A percentile compares a stretch with the other conserved stretches of the same genome.
Conservation (phyloP, 148 eudicot genomes). For the Silene uniflora region DNA sequence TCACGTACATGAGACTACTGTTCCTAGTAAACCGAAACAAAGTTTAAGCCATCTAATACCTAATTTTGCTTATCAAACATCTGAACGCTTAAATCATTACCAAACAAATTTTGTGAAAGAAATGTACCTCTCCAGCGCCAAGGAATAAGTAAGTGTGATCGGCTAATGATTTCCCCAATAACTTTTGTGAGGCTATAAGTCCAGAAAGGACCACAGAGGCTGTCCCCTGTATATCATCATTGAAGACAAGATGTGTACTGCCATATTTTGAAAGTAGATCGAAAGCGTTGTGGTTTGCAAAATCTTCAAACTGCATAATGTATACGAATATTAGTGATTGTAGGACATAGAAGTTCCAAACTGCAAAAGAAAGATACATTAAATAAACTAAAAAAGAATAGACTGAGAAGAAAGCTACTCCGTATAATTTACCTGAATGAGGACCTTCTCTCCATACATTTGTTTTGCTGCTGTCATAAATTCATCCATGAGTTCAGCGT, state of each 20-base stretch:
- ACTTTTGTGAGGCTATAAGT: constrained; percentile 65
- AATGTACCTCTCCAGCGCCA: constrained; percentile 92
- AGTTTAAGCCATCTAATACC: no score
- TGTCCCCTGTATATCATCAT: constrained; percentile 99
- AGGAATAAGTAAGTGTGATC: constrained; percentile 86
- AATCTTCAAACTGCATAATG: constrained; percentile 86
- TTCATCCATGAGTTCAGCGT: constrained; percentile 85
- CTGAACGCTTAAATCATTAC: neutral
- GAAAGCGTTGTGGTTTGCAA: constrained; percentile 93
- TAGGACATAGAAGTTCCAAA: neutral
- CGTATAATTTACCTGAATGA: constrained; percentile 60
- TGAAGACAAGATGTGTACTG: constrained; percentile 86
- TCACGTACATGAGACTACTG: no score
- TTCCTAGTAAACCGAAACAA: no score
- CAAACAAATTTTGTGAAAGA: neutral
- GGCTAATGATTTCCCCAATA: constrained; percentile 71
- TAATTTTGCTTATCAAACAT: neutral
- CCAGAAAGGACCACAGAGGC: constrained; percentile 97
- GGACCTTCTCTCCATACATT: constrained; percentile 90
- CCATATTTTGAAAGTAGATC: constrained; percentile 82
- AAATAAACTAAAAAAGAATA: neutral
- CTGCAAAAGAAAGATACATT: neutral
- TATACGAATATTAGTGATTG: constrained; percentile 4
- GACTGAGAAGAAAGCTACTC: neutral
- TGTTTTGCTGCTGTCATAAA: constrained; percentile 98